Base-by-base conservation (phyloP, 2,329 filamentous ascomycete species). In the Elsinoe fawcettii region DNA sequence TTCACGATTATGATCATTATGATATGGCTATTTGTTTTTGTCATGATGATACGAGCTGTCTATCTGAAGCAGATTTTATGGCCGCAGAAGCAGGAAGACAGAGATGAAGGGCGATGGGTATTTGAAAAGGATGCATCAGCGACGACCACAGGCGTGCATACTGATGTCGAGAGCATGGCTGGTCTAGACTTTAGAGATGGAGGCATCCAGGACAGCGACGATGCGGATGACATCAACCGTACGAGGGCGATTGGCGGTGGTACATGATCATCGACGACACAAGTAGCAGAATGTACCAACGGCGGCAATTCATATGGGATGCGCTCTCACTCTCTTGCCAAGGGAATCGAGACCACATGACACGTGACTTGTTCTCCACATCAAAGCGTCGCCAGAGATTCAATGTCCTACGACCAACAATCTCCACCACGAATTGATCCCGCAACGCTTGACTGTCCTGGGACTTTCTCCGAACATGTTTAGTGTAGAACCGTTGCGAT, bases 1-100 rank as follows among this genome's bases (percentile, higher is more conserved):
- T 80, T 90, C 75, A 81, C 86, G 0, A 75, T 78, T n/a, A 69
- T 81, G 6, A 70, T 93, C 11, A 73, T 92, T 8, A 49, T 84
- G 9, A 80, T 84, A 34, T 93, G 88, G 83, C 64, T 83, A 1
- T 75, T 83, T 47, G 84, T 93, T 5, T 84, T 88, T 57, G 72
- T 66, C 2, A 82, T 82, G 72, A 91, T 92, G 86, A 65, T 90
- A 34, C 74, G 80, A 23, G 85, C 86, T n/a, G 76, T 92, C 9
- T 70, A 80, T 57, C 73, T 77, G 23, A 82, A 76, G 61, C 80
- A 90, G 66, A 79, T 93, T n/a, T 70, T 92, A 1, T 91, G 86
- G 87, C 87, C 88, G 4, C 80, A 83, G 67, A 87, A 85, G 66
- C 84, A 86, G 30, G 80, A 84, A 64, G 82, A 85, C 69, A 74